Base-by-base conservation (phyloP, 495 filamentous ascomycete species). In the Hypoxylon subgilvum region DNA sequence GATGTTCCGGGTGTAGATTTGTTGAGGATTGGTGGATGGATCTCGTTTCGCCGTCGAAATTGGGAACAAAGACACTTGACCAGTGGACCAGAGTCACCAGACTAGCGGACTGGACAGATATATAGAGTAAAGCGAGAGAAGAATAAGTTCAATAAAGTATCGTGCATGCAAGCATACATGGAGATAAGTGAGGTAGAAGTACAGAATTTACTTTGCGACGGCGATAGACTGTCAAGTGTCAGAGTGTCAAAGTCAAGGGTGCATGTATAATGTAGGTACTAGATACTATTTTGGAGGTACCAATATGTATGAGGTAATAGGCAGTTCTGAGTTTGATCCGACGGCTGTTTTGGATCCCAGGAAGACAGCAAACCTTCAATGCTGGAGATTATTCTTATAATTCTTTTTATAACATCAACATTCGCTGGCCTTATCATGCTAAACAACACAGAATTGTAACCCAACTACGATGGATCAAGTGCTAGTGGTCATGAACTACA, bases 271-370 rank as follows among this genome's bases (percentile, higher is more conserved):
- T n/a, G n/a, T n/a, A n/a, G n/a, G n/a, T n/a, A n/a, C n/a, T n/a
- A n/a, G n/a, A n/a, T n/a, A n/a, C n/a, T n/a, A n/a, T n/a, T n/a
- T n/a, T n/a, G n/a, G n/a, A n/a, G n/a, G n/a, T n/a, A n/a, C n/a
- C n/a, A n/a, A n/a, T n/a, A n/a, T n/a, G 36, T 46, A 56, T 63
- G 52, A 57, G 52, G 59, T 63, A 63, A 63, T 63, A 46, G 9
- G 12, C 8, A 12, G 18, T 23, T 32, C 40, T 44, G 25, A 19
- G 45, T 52, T 46, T 39, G 27, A 34, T 34, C 50, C 46, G 30
- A 35, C 51, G 41, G 41, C 21, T 57, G 25, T 46, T 40, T 52
- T 40, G 28, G 25, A 43, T 50, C 23, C 14, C 9, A 27, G 4
- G 4, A 27, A 8, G 23, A 27, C 23, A 27, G 23, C 23, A 27